Conservation (phyloP, 108 stramenopile genomes). For the Skeletonema menzelii region DNA sequence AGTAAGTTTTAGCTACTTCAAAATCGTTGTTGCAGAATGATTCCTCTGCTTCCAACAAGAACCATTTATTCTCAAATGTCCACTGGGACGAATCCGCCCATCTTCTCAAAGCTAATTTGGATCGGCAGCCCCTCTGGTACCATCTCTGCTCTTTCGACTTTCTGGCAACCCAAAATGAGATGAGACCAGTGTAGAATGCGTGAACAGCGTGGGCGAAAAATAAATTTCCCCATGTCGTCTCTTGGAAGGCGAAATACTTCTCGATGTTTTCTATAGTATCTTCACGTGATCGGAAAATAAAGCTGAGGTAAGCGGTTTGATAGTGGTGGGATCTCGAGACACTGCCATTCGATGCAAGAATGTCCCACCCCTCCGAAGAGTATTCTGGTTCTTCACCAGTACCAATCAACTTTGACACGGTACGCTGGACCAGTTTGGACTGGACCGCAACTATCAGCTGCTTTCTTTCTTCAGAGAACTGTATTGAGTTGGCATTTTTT, state of each 20-base stretch:
- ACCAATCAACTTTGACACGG: not conserved
- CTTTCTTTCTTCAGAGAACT: not conserved
- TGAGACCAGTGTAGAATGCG: no score
- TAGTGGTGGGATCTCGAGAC: not conserved
- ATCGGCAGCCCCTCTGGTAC: not conserved
- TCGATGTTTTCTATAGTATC: no score
- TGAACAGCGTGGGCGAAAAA: no score
- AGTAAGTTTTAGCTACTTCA: not conserved
- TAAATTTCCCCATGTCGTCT: no score
- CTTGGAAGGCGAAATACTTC: no score
- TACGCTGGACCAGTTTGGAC: not conserved
- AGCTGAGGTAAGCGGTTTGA: not conserved
- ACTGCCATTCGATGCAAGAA: not conserved
- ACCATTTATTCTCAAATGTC: not conserved
- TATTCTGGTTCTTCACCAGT: not conserved
- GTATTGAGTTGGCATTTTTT: not conserved
- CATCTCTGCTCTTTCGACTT: not conserved
- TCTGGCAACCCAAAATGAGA: not conserved
- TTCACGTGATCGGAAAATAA: no score
- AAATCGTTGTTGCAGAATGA: not conserved
- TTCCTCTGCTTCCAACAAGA: constrained; percentile 1
- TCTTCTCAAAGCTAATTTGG: not conserved
- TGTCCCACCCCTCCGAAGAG: not conserved
- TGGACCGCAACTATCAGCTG: not conserved
- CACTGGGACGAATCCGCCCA: not conserved